These are phyloP conservation scores for Cucurbitaria berberidis DNA, from an alignment of 2,329 filamentous ascomycete genomes.

Conservation along the genomic window DNA sequence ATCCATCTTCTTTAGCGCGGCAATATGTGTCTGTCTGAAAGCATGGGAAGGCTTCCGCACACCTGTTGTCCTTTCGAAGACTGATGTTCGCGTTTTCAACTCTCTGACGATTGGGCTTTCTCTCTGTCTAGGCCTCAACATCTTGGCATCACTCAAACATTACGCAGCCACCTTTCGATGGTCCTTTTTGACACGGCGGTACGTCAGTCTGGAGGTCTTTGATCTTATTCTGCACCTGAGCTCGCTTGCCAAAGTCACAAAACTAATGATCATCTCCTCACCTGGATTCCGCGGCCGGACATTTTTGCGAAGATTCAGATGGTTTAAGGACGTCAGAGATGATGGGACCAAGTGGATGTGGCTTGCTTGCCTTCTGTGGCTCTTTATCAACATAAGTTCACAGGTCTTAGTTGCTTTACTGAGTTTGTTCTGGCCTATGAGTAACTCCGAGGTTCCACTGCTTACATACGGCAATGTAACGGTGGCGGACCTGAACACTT, in stretches of 20 bases:
- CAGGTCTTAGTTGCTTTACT: constrained; percentile 44
- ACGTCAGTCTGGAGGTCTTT: constrained; percentile 43
- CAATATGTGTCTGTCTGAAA: constrained; percentile 36
- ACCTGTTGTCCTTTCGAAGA: constrained; percentile 33
- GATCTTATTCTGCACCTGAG: constrained; percentile 43
- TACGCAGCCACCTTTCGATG: constrained; percentile 45
- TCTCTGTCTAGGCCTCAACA: constrained; percentile 43
- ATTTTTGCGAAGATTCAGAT: constrained; percentile 30
- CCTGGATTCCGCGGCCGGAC: constrained; percentile 36
- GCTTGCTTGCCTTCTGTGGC: constrained; percentile 42
- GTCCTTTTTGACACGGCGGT: constrained; percentile 41
- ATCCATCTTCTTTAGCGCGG: constrained; percentile 38
- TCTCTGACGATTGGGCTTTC: constrained; percentile 43
- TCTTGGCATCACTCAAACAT: constrained; percentile 41
- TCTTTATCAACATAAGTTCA: constrained; percentile 41
- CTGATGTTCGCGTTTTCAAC: constrained; percentile 41
- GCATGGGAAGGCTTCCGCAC: constrained; percentile 38
- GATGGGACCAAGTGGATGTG: constrained; percentile 43
- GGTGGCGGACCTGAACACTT: constrained; percentile 33
- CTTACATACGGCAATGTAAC: constrained; percentile 35
- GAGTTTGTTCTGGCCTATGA: constrained; percentile 44
- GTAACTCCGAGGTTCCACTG: constrained; percentile 35
- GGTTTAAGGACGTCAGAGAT: constrained; percentile 39
- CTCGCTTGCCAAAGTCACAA: constrained; percentile 40
- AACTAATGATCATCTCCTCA: constrained; percentile 43